phyloP scores from a whole-genome alignment of 305 asterid species.

The Fraxinus dipetala region DNA sequence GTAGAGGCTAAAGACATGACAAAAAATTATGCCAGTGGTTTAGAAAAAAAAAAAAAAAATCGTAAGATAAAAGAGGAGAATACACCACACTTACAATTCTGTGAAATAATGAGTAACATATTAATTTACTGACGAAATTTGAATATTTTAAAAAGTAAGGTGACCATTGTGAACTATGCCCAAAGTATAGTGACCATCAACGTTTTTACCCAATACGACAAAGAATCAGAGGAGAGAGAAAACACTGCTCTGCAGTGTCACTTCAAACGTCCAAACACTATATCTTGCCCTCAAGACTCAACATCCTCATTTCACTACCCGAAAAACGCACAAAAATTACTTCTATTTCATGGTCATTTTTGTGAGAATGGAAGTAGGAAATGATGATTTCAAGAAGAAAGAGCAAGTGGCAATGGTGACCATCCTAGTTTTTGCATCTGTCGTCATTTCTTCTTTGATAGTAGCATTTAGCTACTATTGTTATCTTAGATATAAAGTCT shows the following conservation, averaged over 20 bases:
- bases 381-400: conserved; percentile 50
- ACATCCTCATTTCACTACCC: neutral
- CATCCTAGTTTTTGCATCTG: conserved; percentile 51
- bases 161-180: neutral
- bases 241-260: conserved; percentile 18
- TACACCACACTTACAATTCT: neutral
- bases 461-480: conserved; percentile 64
- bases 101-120: neutral
- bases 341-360: neutral
- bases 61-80: neutral
- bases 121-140: neutral
- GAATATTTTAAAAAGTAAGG: neutral
- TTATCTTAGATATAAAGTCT: conserved; percentile 59
- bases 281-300: neutral
- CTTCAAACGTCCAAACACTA: conserved; percentile 1
- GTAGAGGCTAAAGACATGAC: too few relatives aligned
- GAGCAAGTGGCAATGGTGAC: conserved; percentile 48
- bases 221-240: conserved; percentile 24
- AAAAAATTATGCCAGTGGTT: neutral
- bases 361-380: conserved; percentile 49
- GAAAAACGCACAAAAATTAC: neutral
- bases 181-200: neutral
- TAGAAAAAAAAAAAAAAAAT: neutral
- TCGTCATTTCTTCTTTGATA: conserved; percentile 57
- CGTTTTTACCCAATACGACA: conserved; percentile 22